Conservation (phyloP, 108 stramenopile species). For the Pseudonitzschia pungens region DNA sequence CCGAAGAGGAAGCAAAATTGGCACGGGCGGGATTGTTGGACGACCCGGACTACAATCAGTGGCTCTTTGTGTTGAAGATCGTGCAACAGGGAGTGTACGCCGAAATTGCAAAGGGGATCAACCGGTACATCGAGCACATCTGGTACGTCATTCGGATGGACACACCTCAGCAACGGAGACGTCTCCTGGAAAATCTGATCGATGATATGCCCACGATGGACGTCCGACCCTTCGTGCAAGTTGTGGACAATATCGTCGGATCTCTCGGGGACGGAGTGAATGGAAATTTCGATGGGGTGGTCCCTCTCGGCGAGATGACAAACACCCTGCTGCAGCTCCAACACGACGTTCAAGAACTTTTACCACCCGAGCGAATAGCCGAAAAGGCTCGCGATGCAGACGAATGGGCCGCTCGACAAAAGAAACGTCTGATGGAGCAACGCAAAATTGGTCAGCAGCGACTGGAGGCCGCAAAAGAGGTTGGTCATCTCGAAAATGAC, state of each 20-base stretch:
- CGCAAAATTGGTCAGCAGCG: conserved; percentile 64
- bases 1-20: conserved; percentile 81
- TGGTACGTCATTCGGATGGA: conserved; percentile 83
- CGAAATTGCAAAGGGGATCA: conserved; percentile 69
- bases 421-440: conserved; percentile 58
- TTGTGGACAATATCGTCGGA: conserved; percentile 83
- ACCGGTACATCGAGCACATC: conserved; percentile 81
- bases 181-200: conserved; percentile 64
- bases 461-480: conserved; percentile 44
- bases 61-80: conserved; percentile 84
- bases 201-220: conserved; percentile 88
- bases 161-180: conserved; percentile 64
- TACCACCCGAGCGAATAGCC: conserved; percentile 81
- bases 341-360: conserved; percentile 74
- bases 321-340: conserved; percentile 79
- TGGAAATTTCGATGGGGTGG: conserved; percentile 67
- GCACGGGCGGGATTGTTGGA: conserved; percentile 69
- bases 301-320: conserved; percentile 72
- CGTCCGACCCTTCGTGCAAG: conserved; percentile 85
- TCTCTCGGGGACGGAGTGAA: conserved; percentile 71
- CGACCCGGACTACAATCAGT: conserved; percentile 84
- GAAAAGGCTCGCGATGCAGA: conserved; percentile 77
- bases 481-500: conserved; percentile 20
- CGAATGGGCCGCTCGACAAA: conserved; percentile 80
- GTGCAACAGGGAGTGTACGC: conserved; percentile 87